phyloP scores from a whole-genome alignment of 495 filamentous ascomycete species.

The Ascobolus immersus region DNA sequence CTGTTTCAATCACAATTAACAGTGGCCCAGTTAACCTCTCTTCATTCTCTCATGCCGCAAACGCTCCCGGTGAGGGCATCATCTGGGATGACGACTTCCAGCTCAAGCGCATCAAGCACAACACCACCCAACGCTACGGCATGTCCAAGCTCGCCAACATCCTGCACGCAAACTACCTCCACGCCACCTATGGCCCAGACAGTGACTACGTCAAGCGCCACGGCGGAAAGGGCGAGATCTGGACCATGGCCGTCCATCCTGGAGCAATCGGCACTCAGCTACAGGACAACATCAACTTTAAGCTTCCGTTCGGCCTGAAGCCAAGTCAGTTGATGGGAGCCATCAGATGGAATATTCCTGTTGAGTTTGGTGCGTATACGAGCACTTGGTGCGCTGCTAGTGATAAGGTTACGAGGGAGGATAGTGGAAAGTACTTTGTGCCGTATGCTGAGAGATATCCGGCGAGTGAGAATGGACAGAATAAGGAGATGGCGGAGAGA shows the following conservation, averaged over 20 bases:
- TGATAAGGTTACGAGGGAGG: conserved; percentile 21
- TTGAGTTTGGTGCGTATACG: conserved; percentile 2
- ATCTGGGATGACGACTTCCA: conserved; percentile 16
- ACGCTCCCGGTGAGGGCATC: conserved; percentile 18
- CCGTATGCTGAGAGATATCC: conserved; percentile 21
- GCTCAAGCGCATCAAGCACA: conserved; percentile 17
- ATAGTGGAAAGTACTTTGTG: conserved; percentile 27
- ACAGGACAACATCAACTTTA: conserved; percentile 10
- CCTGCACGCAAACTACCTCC: conserved; percentile 34
- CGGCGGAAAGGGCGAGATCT: conserved; percentile 23
- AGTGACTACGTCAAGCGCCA: not conserved
- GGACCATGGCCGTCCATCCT: conserved; percentile 35
- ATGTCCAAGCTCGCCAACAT: conserved; percentile 48
- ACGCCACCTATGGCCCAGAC: conserved; percentile 27
- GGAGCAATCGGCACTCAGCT: conserved; percentile 35
- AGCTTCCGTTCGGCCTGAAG: conserved; percentile 9
- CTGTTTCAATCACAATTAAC: not conserved
- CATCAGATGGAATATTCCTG: not conserved
- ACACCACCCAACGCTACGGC: no score
- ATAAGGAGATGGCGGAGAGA: conserved; percentile 24
- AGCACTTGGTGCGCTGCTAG: conserved; percentile 9
- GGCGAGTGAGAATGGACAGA: conserved; percentile 18
- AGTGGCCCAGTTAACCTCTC: not conserved
- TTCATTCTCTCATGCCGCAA: not conserved
- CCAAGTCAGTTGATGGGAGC: conserved; percentile 9